Evolutionary conservation across 148 eudicot genomes (phyloP), one percentile per base, ranked within the genome.

Genomic region (Persicaria tinctoria): DNA sequence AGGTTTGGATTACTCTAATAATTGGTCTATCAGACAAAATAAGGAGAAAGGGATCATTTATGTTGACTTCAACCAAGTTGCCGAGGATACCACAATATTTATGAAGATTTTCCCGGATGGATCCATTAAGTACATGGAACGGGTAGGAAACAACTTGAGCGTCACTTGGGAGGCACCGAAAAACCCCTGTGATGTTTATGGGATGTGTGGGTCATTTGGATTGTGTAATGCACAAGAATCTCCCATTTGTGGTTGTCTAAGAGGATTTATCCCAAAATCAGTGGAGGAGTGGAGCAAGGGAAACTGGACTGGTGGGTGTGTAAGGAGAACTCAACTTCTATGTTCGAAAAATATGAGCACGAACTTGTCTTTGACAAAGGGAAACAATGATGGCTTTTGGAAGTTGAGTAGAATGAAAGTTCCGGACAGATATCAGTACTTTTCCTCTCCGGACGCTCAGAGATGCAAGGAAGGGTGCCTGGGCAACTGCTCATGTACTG

Each of bases 181-280:
- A 1, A 48, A 56, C 4, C 83, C 73, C 7, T 91, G 93, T 75
- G 87, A 84, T 75, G 16, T 79, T 49, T 89, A 81, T 70, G 88
- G 80, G 16, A 76, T 69, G 51, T 91, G 97, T 68, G 93, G 97
- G 7, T 51, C 80, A 54, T 89, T 84, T 51, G 97, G 91, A 53
- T 79, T 57, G 20, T 91, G 97, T 78, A 75, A 87, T 73, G 20
- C 81, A 18, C 46, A 77, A 1, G 45, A 50, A 10, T 68, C 81
- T 5, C 85, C 81, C n/a, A 81, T 83, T 18, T 91, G 93, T 64
- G 23, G 70, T 0, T 91, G 97, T 71, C 80, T 88, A 75, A 76
- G 51, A 59, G 91, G 93, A 4, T 89, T 83, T 75, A 74, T 46
- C 72, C 93, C 93, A 46, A 81, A 64, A 23, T 55, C 77, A 13